phyloP scores from a whole-genome alignment of 306 rosid genomes.

The Quercus dentata region DNA sequence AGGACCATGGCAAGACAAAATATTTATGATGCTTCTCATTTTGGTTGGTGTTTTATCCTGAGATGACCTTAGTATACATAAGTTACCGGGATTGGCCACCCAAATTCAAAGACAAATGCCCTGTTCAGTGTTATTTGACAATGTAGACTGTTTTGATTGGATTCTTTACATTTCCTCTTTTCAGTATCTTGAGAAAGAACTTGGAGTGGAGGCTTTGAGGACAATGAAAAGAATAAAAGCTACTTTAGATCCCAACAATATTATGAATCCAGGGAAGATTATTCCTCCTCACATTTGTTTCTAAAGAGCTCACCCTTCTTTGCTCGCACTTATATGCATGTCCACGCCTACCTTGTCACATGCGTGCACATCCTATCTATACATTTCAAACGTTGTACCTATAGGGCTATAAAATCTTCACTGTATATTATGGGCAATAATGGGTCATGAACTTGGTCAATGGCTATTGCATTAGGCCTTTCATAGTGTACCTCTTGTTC shows the following conservation, averaged over 20 bases:
- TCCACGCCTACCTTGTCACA: not conserved
- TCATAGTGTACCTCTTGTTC: conserved; percentile 1
- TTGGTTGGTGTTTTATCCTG: not conserved
- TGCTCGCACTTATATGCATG: not conserved
- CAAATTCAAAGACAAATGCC: not conserved
- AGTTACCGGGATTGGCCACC: no score
- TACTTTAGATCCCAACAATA: conserved; percentile 83
- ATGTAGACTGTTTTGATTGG: conserved; percentile 6
- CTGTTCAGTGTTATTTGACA: not conserved
- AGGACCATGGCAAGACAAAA: not conserved
- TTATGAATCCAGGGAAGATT: conserved; percentile 95
- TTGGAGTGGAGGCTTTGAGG: conserved; percentile 76
- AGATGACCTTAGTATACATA: no score
- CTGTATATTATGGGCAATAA: conserved; percentile 2
- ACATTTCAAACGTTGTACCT: not conserved
- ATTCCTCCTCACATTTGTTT: conserved; percentile 92
- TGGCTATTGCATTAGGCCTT: conserved; percentile 10
- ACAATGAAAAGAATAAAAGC: conserved; percentile 83
- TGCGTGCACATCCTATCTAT: not conserved
- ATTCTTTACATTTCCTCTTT: conserved; percentile 1
- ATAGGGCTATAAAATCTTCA: not conserved
- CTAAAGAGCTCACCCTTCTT: conserved; percentile 27
- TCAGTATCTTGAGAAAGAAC: conserved; percentile 91
- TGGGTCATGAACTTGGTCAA: not conserved
- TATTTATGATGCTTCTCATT: not conserved